Conservation (phyloP, 164 flowering plant genomes). For the Vitis rupestris region DNA sequence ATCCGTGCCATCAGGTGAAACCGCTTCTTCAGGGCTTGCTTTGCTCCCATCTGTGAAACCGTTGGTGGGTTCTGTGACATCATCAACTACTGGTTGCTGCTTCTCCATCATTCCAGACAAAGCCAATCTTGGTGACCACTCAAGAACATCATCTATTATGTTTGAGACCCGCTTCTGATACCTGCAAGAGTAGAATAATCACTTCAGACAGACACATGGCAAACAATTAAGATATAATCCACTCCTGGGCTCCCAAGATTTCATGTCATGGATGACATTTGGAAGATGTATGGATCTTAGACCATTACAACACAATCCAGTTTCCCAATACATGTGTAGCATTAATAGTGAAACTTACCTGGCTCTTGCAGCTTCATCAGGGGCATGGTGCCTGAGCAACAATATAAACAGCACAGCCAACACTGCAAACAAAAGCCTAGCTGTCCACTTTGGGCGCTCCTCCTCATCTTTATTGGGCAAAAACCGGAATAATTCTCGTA, state of each 20-base stretch:
- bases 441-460: conserved; percentile 92
- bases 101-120: conserved; percentile 94
- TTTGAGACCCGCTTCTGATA: conserved; percentile 92
- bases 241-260: too few relatives aligned
- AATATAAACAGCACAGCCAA: conserved; percentile 63
- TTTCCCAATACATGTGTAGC: background rate
- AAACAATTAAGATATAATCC: too few relatives aligned
- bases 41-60: conserved; percentile 32
- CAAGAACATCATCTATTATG: conserved; percentile 94
- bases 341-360: conserved; percentile 47
- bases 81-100: conserved; percentile 48
- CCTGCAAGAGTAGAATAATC: conserved; percentile 42
- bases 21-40: conserved; percentile 20
- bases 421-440: conserved; percentile 71
- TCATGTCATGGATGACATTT: too few relatives aligned
- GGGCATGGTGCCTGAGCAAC: conserved; percentile 89
- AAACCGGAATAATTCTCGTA: conserved; percentile 84
- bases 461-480: conserved; percentile 98
- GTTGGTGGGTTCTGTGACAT: conserved; percentile 46
- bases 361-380: conserved; percentile 99
- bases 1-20: conserved; percentile 18
- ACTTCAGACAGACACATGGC: background rate
- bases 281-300: too few relatives aligned
- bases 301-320: too few relatives aligned
- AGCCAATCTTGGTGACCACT: conserved; percentile 90